A percentile compares a stretch with the other conserved stretches of the same genome.
phyloP scores from a whole-genome alignment of 2,329 filamentous ascomycete species.

The Samsoniella hepiali region DNA sequence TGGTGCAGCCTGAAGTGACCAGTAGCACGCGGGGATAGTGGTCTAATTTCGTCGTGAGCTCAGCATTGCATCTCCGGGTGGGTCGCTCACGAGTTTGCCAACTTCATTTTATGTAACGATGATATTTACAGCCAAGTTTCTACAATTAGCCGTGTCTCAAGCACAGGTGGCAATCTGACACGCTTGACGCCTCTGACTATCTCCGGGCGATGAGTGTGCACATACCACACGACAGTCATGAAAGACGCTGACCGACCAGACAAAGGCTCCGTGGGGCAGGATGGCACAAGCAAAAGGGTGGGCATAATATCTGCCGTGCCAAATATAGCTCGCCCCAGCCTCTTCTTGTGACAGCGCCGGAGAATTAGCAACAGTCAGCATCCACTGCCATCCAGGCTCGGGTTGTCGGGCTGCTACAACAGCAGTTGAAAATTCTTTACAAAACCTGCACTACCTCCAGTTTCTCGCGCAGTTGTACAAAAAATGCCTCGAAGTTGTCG shows the following conservation, averaged over 20 bases:
- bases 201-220: not conserved
- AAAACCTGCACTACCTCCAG: not conserved
- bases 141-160: not conserved
- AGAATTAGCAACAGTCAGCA: constrained; percentile 8
- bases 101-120: not conserved
- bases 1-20: not conserved
- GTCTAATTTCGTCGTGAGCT: constrained; percentile 8
- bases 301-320: not conserved
- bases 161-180: not conserved
- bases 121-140: not conserved
- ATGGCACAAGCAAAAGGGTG: not conserved
- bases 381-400: not conserved
- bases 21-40: not conserved
- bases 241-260: not conserved
- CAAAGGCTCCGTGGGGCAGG: no score
- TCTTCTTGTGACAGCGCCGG: not conserved
- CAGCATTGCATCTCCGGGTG: not conserved
- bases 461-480: not conserved
- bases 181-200: not conserved
- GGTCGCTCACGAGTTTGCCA: not conserved
- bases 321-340: not conserved
- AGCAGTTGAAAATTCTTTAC: not conserved
- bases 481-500: not conserved
- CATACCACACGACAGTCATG: not conserved
- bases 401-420: not conserved